Percentiles rank a stretch among this genome's conserved stretches.
phyloP scores from a whole-genome alignment of 441 rosid genomes.

The Oxalis stricta region DNA sequence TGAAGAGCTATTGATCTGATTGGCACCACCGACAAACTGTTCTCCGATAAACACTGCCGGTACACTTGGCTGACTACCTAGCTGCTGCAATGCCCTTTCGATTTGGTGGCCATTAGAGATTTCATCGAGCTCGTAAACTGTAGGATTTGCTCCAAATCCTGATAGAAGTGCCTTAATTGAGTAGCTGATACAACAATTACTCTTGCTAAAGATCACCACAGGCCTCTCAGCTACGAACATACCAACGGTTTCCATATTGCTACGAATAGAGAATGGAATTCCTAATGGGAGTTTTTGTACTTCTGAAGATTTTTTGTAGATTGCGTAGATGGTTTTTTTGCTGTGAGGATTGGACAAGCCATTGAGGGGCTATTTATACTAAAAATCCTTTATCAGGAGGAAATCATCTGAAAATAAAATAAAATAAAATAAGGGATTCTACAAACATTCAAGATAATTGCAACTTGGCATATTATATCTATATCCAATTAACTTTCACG shows the following conservation, averaged over 20 bases:
- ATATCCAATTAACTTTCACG: no score
- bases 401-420: no score
- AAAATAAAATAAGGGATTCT: no score
- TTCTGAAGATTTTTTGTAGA: no score
- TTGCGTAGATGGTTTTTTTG: no score
- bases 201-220: slow-evolving; percentile 69
- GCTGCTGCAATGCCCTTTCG: slow-evolving; percentile 39
- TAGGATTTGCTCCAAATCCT: slow-evolving; percentile 55
- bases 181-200: slow-evolving; percentile 64
- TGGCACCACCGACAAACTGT: slow-evolving; percentile 59
- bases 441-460: no score
- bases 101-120: slow-evolving; percentile 46
- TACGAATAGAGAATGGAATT: background rate
- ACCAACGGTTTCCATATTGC: slow-evolving; percentile 23
- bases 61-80: slow-evolving; percentile 39
- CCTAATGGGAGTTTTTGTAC: no score
- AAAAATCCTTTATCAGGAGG: no score
- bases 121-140: slow-evolving; percentile 60
- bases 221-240: slow-evolving; percentile 46
- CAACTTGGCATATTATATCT: no score
- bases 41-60: slow-evolving; percentile 69
- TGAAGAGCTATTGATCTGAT: slow-evolving; percentile 62
- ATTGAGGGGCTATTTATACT: no score
- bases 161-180: slow-evolving; percentile 42
- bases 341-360: no score